Conservation (phyloP, 306 rosid species). For the Dicorynia guianensis region DNA sequence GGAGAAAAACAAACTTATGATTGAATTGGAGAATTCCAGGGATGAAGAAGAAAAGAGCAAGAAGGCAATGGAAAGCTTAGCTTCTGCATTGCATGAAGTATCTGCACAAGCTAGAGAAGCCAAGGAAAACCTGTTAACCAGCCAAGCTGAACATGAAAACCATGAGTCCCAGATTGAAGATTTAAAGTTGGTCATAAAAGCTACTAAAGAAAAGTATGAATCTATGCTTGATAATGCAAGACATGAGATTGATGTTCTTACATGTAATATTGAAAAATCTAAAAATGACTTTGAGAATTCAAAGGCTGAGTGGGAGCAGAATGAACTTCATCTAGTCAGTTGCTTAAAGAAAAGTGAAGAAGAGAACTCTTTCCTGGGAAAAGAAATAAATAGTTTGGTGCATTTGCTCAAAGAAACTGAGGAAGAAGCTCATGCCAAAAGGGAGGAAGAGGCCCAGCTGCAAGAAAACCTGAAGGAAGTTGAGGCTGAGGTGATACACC, state of each 20-base stretch:
- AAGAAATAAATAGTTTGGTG: conserved; percentile 68
- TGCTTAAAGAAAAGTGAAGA: conserved; percentile 75
- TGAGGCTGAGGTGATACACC: conserved; percentile 83
- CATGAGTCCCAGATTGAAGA: conserved; percentile 71
- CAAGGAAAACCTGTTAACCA: conserved; percentile 69
- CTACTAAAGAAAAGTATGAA: conserved; percentile 79
- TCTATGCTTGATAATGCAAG: conserved; percentile 71
- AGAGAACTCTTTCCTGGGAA: conserved; percentile 68
- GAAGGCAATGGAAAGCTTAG: conserved; percentile 94
- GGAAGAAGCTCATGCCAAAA: conserved; percentile 68
- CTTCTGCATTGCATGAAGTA: conserved; percentile 92
- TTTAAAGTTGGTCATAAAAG: conserved; percentile 65
- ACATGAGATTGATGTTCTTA: conserved; percentile 68
- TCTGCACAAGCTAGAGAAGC: conserved; percentile 87
- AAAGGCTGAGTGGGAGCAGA: conserved; percentile 85
- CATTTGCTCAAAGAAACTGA: conserved; percentile 68
- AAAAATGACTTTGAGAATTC: conserved; percentile 54
- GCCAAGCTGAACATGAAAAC: conserved; percentile 57
- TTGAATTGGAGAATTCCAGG: conserved; percentile 75
- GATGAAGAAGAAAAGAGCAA: conserved; percentile 92
- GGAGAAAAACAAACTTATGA: conserved; percentile 76
- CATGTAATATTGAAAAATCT: conserved; percentile 55
- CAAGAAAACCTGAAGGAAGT: conserved; percentile 87
- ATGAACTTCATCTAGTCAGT: conserved; percentile 68
- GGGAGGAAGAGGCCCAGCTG: conserved; percentile 82